Evolutionary conservation across 257 asterid species (phyloP), one percentile per base, ranked within the genome.

Genomic region (Euphrasia confusa): DNA sequence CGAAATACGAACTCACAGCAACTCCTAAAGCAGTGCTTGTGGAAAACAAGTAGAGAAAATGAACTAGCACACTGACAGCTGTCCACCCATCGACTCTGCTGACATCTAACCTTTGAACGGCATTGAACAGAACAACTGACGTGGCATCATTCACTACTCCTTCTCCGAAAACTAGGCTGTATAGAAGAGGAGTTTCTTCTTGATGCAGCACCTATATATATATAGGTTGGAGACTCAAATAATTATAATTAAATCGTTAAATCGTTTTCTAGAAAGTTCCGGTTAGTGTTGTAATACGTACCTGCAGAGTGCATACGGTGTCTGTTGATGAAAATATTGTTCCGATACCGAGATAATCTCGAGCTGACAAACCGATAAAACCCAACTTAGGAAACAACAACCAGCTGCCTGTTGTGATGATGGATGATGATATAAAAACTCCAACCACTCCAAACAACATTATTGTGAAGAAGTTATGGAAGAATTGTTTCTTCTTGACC

Each of bases 111-210:
- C 89, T 86, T 74, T 92, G 98, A 58, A 92, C 66, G 28, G 98
- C 95, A 64, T 92, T 86, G 77, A 89, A 92, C 42, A 92, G 85
- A 37, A 92, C 98, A 63, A 92, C 98, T 52, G 98, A 82, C 35
- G 98, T 86, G 28, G 98, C 98, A 78, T 92, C 98, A 70, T 92
- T 92, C 42, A 92, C 98, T 37, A 92, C 96, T 47, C 98, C 98
- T 80, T 92, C 98, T 54, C 98, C 98, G 37, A 92, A 92, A 60
- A 92, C 96, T 48, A 92, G 78, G 87, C 98, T 92, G 80, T 92
- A 89, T 9, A 92, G 78, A 64, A 92, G 69, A 21, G 98, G 98
- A 62, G 97, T 92, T 62, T 86, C 97, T 14, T 92, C 97, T 92
- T 86, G 98, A 79, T 86, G 80, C 68, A 92, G 77, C 78, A 92